Evolutionary conservation across 2,329 filamentous ascomycete genomes (phyloP).

Genomic region (Colletotrichum sp.): DNA sequence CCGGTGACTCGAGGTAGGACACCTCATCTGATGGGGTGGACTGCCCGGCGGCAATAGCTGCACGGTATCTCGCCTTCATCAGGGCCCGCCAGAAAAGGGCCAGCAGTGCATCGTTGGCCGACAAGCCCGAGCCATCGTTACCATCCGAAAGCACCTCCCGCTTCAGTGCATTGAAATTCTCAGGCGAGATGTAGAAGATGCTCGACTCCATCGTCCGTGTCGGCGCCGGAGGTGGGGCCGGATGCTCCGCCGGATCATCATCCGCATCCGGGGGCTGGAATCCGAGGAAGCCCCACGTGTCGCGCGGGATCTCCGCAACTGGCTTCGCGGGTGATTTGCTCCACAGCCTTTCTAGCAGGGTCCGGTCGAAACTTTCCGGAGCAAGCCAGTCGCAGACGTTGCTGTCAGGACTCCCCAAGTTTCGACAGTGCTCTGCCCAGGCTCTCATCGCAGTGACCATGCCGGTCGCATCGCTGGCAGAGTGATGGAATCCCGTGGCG

Average conservation of each 20-base stretch:
- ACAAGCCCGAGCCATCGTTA: slow-evolving; percentile 28
- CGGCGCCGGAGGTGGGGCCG: background rate
- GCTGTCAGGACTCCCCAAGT: slow-evolving; percentile 16
- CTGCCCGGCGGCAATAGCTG: slow-evolving; percentile 27
- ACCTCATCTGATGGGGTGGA: slow-evolving; percentile 26
- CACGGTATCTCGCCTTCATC: slow-evolving; percentile 37
- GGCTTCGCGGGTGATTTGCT: slow-evolving; percentile 27
- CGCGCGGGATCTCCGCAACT: slow-evolving; percentile 24
- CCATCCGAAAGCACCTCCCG: slow-evolving; percentile 30
- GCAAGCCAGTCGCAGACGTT: slow-evolving; percentile 30
- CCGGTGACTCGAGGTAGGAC: slow-evolving; percentile 38
- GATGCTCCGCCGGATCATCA: background rate
- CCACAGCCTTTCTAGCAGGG: slow-evolving; percentile 30
- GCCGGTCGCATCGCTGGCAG: slow-evolving; percentile 29
- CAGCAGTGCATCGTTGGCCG: slow-evolving; percentile 42
- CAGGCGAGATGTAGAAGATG: slow-evolving; percentile 1
- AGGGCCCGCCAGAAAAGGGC: slow-evolving; percentile 44
- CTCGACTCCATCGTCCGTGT: background rate
- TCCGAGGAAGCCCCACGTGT: slow-evolving; percentile 27
- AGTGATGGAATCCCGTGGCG: slow-evolving; percentile 11
- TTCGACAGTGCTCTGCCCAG: slow-evolving; percentile 36
- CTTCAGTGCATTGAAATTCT: slow-evolving; percentile 31
- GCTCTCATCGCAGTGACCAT: slow-evolving; percentile 30
- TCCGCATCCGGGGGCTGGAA: slow-evolving; percentile 23
- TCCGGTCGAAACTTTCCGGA: slow-evolving; percentile 34